A percentile compares a stretch with the other conserved stretches of the same genome.
phyloP scores from a whole-genome alignment of 2,329 filamentous ascomycete species.

The Aspergillus texensis region DNA sequence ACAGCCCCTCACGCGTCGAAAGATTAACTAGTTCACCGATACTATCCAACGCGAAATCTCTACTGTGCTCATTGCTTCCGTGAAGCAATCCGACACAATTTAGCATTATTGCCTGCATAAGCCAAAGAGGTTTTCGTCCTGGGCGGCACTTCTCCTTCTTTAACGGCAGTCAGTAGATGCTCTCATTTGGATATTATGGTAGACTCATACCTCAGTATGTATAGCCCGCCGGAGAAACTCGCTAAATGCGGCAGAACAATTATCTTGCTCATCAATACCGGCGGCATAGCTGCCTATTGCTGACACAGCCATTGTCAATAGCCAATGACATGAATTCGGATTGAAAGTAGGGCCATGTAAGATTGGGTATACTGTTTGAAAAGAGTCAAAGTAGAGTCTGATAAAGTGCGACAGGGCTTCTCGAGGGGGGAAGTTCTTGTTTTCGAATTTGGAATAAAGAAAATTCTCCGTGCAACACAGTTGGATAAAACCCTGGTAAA shows the following conservation, averaged over 20 bases:
- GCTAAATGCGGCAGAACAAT: conserved; percentile 40
- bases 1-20: conserved; percentile 25
- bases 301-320: conserved; percentile 43
- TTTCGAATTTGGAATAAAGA: conserved; percentile 36
- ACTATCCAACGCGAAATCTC: conserved; percentile 24
- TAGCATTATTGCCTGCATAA: conserved; percentile 34
- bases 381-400: conserved; percentile 41
- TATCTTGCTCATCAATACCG: conserved; percentile 28
- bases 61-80: conserved; percentile 27
- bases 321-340: conserved; percentile 41
- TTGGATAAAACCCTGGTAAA: conserved; percentile 33
- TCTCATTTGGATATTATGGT: too few relatives aligned
- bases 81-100: conserved; percentile 39
- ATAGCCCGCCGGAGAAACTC: conserved; percentile 47
- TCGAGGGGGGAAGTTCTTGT: conserved; percentile 31
- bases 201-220: conserved; percentile 33
- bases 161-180: conserved; percentile 5
- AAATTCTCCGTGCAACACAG: conserved; percentile 35
- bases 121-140: conserved; percentile 25
- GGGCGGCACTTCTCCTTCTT: conserved; percentile 31
- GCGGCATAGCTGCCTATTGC: conserved; percentile 45
- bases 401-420: conserved; percentile 35
- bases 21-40: conserved; percentile 35
- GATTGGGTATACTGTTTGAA: conserved; percentile 45
- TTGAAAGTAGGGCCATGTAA: conserved; percentile 43